phyloP scores from a whole-genome alignment of 148 eudicot genomes.

The Pharnaceum exiguum region DNA sequence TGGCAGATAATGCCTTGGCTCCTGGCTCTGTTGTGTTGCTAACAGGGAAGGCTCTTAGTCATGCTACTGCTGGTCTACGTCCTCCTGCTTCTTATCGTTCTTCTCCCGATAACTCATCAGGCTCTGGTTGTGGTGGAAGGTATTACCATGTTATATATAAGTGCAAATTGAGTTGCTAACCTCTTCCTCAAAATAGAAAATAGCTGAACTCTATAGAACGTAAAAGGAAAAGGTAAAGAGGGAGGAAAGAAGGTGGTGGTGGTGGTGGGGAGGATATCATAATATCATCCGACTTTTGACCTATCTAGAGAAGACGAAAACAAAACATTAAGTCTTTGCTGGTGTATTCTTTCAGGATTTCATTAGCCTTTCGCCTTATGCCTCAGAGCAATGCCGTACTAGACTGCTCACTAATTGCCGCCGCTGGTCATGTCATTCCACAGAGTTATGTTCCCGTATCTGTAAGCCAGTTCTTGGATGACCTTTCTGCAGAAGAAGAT shows the following conservation, averaged over 20 bases:
- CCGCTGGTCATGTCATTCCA: conserved; percentile 88
- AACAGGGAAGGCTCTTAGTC: conserved; percentile 85
- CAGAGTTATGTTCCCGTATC: conserved; percentile 74
- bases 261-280: no score
- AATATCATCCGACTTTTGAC: no score
- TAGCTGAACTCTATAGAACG: no score
- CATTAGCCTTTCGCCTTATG: conserved; percentile 78
- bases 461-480: conserved; percentile 94
- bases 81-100: conserved; percentile 74
- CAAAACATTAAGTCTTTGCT: neutral
- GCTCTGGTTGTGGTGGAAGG: conserved; percentile 56
- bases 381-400: conserved; percentile 81
- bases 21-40: conserved; percentile 70
- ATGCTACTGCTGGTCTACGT: conserved; percentile 86
- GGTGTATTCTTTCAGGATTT: conserved; percentile 49
- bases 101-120: conserved; percentile 39
- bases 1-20: conserved; percentile 63
- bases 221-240: no score
- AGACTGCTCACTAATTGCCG: conserved; percentile 65
- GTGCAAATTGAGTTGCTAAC: no score
- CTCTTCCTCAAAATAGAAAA: no score
- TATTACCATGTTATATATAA: conserved; percentile 9
- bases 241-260: no score
- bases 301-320: neutral
- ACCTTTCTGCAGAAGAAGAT: conserved; percentile 77